A percentile compares a stretch with the other conserved stretches of the same genome.
Evolutionary conservation across 768 basidiomycete species (phyloP).

Genomic region (Pilatotrama ljubarskyi): DNA sequence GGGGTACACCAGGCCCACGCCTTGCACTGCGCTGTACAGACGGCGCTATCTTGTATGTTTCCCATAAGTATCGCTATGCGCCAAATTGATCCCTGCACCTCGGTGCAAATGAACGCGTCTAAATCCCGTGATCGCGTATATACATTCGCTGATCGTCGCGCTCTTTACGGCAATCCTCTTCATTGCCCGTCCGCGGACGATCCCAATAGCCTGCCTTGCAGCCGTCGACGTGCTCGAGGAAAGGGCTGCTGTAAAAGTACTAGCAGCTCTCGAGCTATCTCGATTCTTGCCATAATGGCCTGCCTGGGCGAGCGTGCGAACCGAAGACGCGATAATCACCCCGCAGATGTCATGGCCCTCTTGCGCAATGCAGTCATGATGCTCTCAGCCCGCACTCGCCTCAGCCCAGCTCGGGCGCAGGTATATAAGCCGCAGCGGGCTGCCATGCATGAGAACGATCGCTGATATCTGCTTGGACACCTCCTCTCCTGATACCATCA

Average conservation of each 20-base stretch:
- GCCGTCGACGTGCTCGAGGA: not conserved
- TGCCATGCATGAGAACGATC: slow-evolving; percentile 5
- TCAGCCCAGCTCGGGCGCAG: not conserved
- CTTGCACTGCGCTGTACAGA: too few species aligned
- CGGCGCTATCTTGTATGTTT: too few species aligned
- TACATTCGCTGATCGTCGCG: slow-evolving; percentile 7
- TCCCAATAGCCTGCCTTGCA: not conserved
- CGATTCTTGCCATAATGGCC: not conserved
- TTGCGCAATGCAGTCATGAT: slow-evolving; percentile 15
- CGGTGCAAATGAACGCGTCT: slow-evolving; percentile 4
- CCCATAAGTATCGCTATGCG: not conserved
- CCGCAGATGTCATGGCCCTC: slow-evolving; percentile 4
- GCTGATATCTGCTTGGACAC: slow-evolving; percentile 4
- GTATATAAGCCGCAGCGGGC: slow-evolving; percentile 24
- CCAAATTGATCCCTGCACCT: not conserved
- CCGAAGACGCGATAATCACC: slow-evolving; percentile 53
- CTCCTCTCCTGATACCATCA: not conserved
- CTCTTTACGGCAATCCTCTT: not conserved
- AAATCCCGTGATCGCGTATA: slow-evolving; percentile 12
- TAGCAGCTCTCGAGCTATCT: not conserved
- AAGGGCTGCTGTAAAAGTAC: slow-evolving; percentile 2
- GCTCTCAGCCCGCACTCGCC: not conserved
- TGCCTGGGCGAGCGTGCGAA: slow-evolving; percentile 54
- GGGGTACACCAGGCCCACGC: not conserved
- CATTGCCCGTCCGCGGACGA: not conserved